These are phyloP conservation scores for Sonneratia caseolaris DNA, from an alignment of 345 rosid genomes.

Conservation along the genomic window DNA sequence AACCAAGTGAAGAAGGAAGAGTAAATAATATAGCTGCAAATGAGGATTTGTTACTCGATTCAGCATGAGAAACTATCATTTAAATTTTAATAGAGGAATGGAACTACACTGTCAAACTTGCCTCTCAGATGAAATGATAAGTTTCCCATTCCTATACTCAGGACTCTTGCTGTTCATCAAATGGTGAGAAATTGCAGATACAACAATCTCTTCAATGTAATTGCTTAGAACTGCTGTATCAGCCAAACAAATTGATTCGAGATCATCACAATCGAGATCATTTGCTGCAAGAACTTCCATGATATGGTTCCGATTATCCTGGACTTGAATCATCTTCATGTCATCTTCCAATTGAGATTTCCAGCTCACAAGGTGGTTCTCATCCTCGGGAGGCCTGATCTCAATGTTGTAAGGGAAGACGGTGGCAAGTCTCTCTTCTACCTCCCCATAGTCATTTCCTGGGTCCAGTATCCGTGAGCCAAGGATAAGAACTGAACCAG, in stretches of 20 bases:
- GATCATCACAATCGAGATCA: constrained; percentile 84
- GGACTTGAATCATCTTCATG: constrained; percentile 88
- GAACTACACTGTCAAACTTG: constrained; percentile 10
- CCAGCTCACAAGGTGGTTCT: constrained; percentile 75
- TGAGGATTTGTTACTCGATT: neutral
- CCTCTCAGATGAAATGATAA: constrained; percentile 74
- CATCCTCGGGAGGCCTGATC: constrained; percentile 82
- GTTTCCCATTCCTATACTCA: constrained; percentile 79
- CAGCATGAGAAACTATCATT: neutral
- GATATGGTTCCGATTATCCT: constrained; percentile 81
- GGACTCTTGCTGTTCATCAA: constrained; percentile 72
- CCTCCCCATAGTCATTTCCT: constrained; percentile 29
- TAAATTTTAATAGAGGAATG: neutral
- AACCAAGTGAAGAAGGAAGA: too few species aligned
- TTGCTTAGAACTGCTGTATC: constrained; percentile 67
- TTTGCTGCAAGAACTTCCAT: constrained; percentile 82
- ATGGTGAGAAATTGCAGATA: constrained; percentile 84
- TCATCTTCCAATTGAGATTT: constrained; percentile 85
- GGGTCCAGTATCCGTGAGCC: constrained; percentile 65
- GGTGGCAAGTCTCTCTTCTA: constrained; percentile 50
- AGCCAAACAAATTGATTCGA: constrained; percentile 51
- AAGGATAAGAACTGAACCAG: constrained; percentile 73
- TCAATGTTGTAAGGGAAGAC: constrained; percentile 87
- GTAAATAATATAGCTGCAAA: too few species aligned
- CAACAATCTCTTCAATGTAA: constrained; percentile 83